Percentiles rank a stretch among this genome's conserved stretches.
phyloP scores from a whole-genome alignment of 225 moss, liverwort and hornwort species.

The Physcomitrellopsis africana region DNA sequence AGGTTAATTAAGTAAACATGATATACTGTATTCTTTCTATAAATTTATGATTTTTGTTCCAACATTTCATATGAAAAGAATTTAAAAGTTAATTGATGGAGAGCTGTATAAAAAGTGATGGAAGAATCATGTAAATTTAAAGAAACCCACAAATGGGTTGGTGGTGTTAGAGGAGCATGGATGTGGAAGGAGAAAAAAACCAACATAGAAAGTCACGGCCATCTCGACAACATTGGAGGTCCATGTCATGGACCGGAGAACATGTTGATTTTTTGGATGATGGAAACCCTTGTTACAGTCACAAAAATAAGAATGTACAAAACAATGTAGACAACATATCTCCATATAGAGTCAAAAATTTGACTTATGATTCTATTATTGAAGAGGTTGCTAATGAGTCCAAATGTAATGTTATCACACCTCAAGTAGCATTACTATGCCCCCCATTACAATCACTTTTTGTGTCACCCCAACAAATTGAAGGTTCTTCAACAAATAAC shows the following conservation, averaged over 20 bases:
- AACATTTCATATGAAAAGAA: background rate
- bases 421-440: slow-evolving; percentile 43
- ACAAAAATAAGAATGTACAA: slow-evolving; percentile 15
- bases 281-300: slow-evolving; percentile 17
- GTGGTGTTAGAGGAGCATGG: slow-evolving; percentile 61
- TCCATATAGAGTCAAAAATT: background rate
- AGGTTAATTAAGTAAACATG: background rate
- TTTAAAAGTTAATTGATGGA: slow-evolving; percentile 28
- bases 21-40: background rate
- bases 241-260: slow-evolving; percentile 55
- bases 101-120: slow-evolving; percentile 12
- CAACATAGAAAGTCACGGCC: slow-evolving; percentile 15
- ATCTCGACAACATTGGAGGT: slow-evolving; percentile 55
- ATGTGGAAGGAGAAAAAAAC: slow-evolving; percentile 59
- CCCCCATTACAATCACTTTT: slow-evolving; percentile 57
- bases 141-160: slow-evolving; percentile 38
- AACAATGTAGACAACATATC: background rate
- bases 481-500: slow-evolving; percentile 14
- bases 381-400: slow-evolving; percentile 25
- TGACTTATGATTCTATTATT: background rate
- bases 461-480: slow-evolving; percentile 33
- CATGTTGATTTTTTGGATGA: slow-evolving; percentile 32
- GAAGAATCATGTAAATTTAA: slow-evolving; percentile 21
- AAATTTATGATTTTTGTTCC: background rate
- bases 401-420: slow-evolving; percentile 1